Conservation (phyloP, 306 rosid species). For the Citrullus amarus region DNA sequence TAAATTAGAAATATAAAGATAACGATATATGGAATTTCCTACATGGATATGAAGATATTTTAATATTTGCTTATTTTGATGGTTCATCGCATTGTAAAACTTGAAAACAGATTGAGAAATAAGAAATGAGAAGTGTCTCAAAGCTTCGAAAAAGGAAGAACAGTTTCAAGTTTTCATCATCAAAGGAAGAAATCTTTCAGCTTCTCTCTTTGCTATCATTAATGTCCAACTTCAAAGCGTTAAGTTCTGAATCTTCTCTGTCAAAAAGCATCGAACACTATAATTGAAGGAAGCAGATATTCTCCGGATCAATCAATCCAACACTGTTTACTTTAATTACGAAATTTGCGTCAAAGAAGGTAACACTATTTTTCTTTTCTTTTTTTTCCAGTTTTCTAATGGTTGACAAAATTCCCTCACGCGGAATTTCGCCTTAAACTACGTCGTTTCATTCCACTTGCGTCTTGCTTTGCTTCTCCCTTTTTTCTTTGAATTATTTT, state of each 20-base stretch:
- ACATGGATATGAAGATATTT: too few relatives aligned
- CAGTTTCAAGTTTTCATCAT: too few relatives aligned
- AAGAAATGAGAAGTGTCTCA: too few relatives aligned
- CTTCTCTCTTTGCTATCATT: neutral
- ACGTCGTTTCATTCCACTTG: neutral
- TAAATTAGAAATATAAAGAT: too few relatives aligned
- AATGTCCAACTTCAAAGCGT: neutral
- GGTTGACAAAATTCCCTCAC: neutral
- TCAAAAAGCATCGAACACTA: neutral
- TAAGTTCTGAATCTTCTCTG: neutral
- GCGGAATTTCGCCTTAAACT: slow-evolving; percentile 9
- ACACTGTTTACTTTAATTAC: neutral
- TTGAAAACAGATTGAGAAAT: too few relatives aligned
- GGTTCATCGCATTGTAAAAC: too few relatives aligned
- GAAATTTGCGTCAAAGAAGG: neutral
- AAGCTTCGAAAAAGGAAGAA: too few relatives aligned
- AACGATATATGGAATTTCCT: too few relatives aligned
- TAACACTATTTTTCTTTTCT: neutral
- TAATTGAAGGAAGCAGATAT: neutral
- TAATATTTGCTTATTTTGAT: too few relatives aligned
- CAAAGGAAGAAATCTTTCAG: too few relatives aligned
- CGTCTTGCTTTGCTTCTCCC: neutral
- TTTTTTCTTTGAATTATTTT: neutral
- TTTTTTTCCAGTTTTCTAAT: neutral
- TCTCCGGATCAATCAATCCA: neutral